Base-by-base conservation (phyloP, 2,329 filamentous ascomycete species). In the Emergomyces pasteurianus region DNA sequence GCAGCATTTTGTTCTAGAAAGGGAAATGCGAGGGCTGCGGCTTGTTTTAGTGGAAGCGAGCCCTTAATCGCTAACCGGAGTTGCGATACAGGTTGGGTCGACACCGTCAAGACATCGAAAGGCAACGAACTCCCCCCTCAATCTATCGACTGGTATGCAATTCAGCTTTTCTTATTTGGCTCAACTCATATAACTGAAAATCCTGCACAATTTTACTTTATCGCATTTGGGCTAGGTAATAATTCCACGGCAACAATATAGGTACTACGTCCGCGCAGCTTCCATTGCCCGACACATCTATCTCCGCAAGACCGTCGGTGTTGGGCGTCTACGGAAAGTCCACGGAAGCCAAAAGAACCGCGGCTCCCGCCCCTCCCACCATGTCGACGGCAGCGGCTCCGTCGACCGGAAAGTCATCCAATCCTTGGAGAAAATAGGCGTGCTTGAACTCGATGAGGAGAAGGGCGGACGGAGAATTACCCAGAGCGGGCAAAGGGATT, bases 401-500 rank as follows among this genome's bases (percentile, higher is more conserved):
- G 92, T 99, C 71, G 94, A 99, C 85, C 91, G 94, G 80, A 96
- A 96, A 85, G 84, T 95, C 77, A 82, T 96, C 78, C 94, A 99
- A 85, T 83, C 92, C 65, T 89, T 99, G 63, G 94, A 96, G 89
- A 96, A 97, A 89, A 96, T 99, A 74, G 92, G 92, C 79, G 92
- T 99, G 72, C 83, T 99, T 66, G 94, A 99, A 88, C 83, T 89
- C 75, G 92, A 96, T 73, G 92, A 96, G 85, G 92, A 97, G 70
- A 96, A 96, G 86, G 94, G 94, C 80, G 94, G 94, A 75, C 90
- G 94, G 77, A 87, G 94, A 79, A 97, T 99, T 82, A 97, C 94
- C 74, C 91, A 97, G 85, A 86, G 86, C 75, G 94, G 94, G 77
- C 92, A 96, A 86, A 90, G 94, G 84, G 94, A 99, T 88, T 85